These are phyloP conservation scores for Dactylellina sp. DNA, from an alignment of 2,329 filamentous ascomycete species.

Conservation along the genomic window DNA sequence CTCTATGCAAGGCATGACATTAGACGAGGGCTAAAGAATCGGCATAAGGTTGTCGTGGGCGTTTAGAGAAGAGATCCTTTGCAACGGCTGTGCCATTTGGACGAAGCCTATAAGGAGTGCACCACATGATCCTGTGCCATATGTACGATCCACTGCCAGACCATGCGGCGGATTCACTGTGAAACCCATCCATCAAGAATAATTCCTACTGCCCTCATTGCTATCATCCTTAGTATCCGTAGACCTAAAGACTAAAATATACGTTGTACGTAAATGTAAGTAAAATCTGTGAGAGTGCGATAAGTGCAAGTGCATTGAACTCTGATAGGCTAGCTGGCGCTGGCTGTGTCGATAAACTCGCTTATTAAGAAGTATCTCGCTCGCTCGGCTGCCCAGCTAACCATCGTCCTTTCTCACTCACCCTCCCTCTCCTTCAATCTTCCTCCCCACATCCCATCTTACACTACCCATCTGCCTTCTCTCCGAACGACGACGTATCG, in stretches of 20 bases:
- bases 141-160: neutral
- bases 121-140: constrained; percentile 21
- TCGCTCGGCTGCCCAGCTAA: constrained; percentile 10
- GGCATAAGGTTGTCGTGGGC: neutral
- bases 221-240: too few relatives aligned
- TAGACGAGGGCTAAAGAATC: neutral
- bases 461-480: neutral
- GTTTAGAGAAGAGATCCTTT: constrained; percentile 3
- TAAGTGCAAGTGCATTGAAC: neutral
- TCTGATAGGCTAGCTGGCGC: neutral
- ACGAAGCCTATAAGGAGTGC: neutral
- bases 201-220: too few relatives aligned
- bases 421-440: constrained; percentile 5
- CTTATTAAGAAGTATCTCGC: constrained; percentile 49
- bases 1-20: constrained; percentile 19
- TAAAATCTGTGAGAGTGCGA: neutral
- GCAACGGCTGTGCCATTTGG: constrained; percentile 35
- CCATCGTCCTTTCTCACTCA: constrained; percentile 6
- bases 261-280: too few relatives aligned
- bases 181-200: neutral
- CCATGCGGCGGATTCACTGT: neutral
- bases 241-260: too few relatives aligned
- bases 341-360: constrained; percentile 13
- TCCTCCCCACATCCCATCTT: constrained; percentile 7
- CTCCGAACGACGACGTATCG: constrained; percentile 4